phyloP scores from a whole-genome alignment of 225 moss, liverwort and hornwort genomes.

The Thuidium tamariscinum region DNA sequence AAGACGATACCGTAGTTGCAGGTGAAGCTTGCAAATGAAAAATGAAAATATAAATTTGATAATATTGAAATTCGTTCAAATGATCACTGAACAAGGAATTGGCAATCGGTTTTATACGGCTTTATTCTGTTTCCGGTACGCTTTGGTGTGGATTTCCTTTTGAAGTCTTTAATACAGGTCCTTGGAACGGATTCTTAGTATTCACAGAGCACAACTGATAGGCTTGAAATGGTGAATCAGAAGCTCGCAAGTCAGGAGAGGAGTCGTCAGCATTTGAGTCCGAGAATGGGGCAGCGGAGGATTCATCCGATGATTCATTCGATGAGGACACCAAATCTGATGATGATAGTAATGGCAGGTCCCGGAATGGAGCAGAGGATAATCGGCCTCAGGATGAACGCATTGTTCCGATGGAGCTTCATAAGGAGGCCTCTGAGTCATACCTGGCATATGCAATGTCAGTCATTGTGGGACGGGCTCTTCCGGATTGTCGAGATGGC shows the following conservation, averaged over 20 bases:
- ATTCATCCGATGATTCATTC: conserved; percentile 7
- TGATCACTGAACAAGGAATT: background rate
- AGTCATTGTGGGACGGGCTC: conserved; percentile 90
- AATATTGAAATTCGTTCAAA: background rate
- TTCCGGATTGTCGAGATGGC: conserved; percentile 94
- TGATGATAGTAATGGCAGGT: conserved; percentile 19
- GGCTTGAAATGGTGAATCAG: background rate
- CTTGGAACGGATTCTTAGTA: background rate
- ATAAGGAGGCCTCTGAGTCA: conserved; percentile 89
- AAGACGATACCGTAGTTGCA: conserved; percentile 11
- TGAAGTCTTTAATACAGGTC: background rate
- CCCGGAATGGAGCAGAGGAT: conserved; percentile 48
- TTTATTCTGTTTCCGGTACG: background rate
- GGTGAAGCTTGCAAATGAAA: conserved; percentile 3
- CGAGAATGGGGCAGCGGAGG: conserved; percentile 38
- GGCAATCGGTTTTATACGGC: background rate
- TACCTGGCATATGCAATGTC: conserved; percentile 96
- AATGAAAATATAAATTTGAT: too few species aligned
- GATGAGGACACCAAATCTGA: conserved; percentile 26
- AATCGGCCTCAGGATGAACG: conserved; percentile 78
- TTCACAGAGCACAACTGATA: background rate
- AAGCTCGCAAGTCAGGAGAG: conserved; percentile 41
- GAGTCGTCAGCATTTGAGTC: conserved; percentile 27
- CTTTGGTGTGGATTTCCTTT: background rate
- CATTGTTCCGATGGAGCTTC: conserved; percentile 81